Base-by-base conservation (phyloP, 1,284 basidiomycete species). In the Phaffia rhodozyma region DNA sequence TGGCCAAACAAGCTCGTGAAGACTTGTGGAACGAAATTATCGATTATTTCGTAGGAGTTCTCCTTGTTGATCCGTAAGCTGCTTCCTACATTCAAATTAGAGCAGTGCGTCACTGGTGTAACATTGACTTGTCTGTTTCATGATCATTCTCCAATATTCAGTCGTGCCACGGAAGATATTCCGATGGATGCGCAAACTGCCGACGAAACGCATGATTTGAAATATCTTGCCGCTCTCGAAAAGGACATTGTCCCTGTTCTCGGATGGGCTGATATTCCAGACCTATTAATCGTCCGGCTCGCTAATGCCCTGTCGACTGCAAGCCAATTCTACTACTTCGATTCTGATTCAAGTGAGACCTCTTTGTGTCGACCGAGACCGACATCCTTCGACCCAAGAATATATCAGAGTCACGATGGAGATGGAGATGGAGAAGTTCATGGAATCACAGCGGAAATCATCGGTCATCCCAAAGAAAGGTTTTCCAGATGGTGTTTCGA, bases 401-500 rank as follows among this genome's bases (percentile, higher is more conserved):
- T 16, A 2, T 43, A 7, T 16, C 48, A 56, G 27, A 21, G 25
- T 30, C 13, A 29, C 21, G 30, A 32, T 7, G 48, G 47, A 34
- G 21, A 54, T 29, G 34, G 29, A 25, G 20, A 75, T 79, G n/a
- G 53, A 47, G 58, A 32, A 63, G 61, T 75, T 77, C 20, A 79
- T 32, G 87, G 88, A 2, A 86, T 81, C 34, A 89, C 87, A 0
- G 80, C 82, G 55, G 76, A 76, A 30, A 81, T 81, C 0, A 72
- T 76, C 18, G 75, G 83, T 29, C 76, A 86, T 50, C 83, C 86
- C 0, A 80, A 88, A 56, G 92, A 97, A 74, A 79, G 86, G 11
- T 91, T 92, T 71, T 86, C 87, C 9, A 96, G 91, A 75, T 97
- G 92, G 91, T 91, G 89, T 69, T 87, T 97, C 67, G 91, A 96